Evolutionary conservation across 352 stramenopile genomes (phyloP), one percentile per base, ranked within the genome.

Genomic region (Phytophthora constricta): DNA sequence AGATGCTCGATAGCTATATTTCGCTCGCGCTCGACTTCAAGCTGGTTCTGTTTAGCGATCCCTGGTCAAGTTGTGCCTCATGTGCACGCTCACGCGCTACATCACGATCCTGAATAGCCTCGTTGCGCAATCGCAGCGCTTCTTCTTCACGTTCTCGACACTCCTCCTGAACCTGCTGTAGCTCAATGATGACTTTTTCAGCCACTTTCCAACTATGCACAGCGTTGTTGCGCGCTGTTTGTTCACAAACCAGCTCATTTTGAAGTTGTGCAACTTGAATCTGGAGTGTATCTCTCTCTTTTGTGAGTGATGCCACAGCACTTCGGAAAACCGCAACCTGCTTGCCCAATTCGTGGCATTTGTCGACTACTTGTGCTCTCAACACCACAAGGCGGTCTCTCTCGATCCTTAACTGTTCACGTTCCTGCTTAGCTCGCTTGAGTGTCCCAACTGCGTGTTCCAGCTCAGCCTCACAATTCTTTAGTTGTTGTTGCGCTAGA

Each of bases 11-110:
- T 27, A 3, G 74, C 80, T 23, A 53, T 46, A 33, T 86, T 77
- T 16, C 77, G 76, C 46, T 86, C 77, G 17, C 56, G 62, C 23
- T 86, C 77, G 0, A 80, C 70, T 27, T 85, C 70, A 0, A 65
- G 48, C 31, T 89, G 77, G 46, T 77, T 71, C 39, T 81, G 79
- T 22, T 77, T 84, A 3, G 77, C 70, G 26, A 87, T 60, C 8
- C 76, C 25, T 87, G 77, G 31, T 89, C 80, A n/a, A 86, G 37
- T 58, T 87, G 76, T 1, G 77, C 80, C 42, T 82, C 68, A 2
- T 66, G 64, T 4, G 76, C 64, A 10, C 70, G 59, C 2, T 86
- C 73, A 5, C 75, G 69, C 7, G 75, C 75, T 4, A 82, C 59
- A 28, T 89, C 75, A 34, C 75, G 72, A 25, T 89, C 80, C 52